phyloP scores from a whole-genome alignment of 2,329 filamentous ascomycete species.

The Exserohilum rostratum region DNA sequence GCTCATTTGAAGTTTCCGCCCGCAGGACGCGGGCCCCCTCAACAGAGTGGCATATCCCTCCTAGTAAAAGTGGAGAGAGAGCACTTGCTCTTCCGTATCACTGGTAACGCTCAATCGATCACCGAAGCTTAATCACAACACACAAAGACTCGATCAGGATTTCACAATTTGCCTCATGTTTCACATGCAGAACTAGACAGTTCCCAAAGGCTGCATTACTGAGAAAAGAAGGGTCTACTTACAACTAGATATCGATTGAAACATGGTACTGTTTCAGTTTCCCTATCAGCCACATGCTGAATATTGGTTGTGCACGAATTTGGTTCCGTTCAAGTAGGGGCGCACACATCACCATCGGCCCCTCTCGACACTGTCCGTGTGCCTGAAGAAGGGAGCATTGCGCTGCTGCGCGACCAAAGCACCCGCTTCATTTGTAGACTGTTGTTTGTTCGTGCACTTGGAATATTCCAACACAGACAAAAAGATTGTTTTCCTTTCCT shows the following conservation, averaged over 20 bases:
- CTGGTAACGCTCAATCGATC: neutral
- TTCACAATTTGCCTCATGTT: neutral
- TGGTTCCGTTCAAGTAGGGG: neutral
- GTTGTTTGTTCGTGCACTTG: neutral
- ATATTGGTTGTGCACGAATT: neutral
- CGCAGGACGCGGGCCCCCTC: neutral
- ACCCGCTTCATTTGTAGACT: neutral
- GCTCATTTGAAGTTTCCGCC: neutral
- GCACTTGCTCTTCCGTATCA: neutral
- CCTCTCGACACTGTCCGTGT: neutral
- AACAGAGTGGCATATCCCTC: neutral
- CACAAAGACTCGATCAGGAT: neutral
- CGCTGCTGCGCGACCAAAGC: constrained; percentile 2
- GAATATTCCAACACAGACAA: neutral
- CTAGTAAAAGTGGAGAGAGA: neutral
- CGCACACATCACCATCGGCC: constrained; percentile 5
- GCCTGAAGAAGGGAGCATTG: neutral
- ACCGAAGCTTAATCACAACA: neutral
- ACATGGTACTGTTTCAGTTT: neutral
- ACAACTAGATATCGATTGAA: neutral
- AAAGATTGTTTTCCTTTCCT: neutral
- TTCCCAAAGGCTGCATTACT: neutral
- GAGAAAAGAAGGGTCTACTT: neutral
- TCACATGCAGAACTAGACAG: neutral
- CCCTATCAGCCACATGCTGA: neutral